Base-by-base conservation (phyloP, 106 monocot genomes). In the Posidonia australis region DNA sequence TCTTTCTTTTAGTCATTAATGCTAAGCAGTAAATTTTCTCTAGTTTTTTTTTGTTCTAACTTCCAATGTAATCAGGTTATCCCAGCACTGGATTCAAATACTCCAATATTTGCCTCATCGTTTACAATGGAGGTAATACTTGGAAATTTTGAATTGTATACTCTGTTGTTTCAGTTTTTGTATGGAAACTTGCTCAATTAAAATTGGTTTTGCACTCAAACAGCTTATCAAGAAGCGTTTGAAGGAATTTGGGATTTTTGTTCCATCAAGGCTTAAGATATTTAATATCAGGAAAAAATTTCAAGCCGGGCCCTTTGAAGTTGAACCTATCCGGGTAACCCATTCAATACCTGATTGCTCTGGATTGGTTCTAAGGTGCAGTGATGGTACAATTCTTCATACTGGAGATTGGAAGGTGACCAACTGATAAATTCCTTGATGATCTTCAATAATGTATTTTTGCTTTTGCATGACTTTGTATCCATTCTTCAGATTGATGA, bases 331-430 rank as follows among this genome's bases (percentile, higher is more conserved):
- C 57, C 83, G 98, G 51, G 98, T 98, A 65, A 98, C 98, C 49
- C 98, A 98, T 72, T 98, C 98, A 62, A 98, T 98, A 77, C 98
- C 98, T 56, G 98, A 98, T 83, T 98, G 98, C 54, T 98, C 91
- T 74, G 98, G 98, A 32, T 76, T 98, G 63, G 98, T 98, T 44
- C 81, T 98, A 23, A 84, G 98, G 0, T 98, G 98, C 65, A 71
- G 72, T 74, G 98, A 98, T 83, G 98, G 98, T 59, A 91, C 79
- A 67, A 83, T 98, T 73, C 66, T 98, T 73, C 98, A 98, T 70
- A 91, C 98, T 66, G 98, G 98, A 56, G 98, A 98, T 73, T 98
- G 98, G 98, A 98, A 98, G 83, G 98, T 91, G 76, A 75, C 44
- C 29, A 63, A 45, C n/a, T n/a, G n/a, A n/a, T n/a, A n/a, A n/a